phyloP scores from a whole-genome alignment of 1,284 basidiomycete species.

The Marasmius sp. region DNA sequence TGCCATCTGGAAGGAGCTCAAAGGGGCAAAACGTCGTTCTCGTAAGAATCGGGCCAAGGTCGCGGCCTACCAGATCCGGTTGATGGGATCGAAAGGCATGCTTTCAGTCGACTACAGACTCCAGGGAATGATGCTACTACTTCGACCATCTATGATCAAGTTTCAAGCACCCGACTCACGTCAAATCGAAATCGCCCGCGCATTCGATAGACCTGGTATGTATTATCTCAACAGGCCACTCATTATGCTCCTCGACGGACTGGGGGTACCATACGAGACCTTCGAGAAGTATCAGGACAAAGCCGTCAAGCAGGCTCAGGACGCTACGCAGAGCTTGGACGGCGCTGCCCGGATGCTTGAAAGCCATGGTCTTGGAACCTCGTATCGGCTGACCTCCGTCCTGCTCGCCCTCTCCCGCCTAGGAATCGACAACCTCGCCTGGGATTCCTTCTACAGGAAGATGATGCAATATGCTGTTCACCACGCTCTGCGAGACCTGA shows the following conservation, averaged over 20 bases:
- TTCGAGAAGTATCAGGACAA: constrained; percentile 52
- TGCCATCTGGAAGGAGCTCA: constrained; percentile 48
- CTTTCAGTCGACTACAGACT: constrained; percentile 55
- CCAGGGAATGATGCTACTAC: constrained; percentile 41
- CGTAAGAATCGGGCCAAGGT: constrained; percentile 37
- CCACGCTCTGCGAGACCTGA: constrained; percentile 64
- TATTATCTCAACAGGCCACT: constrained; percentile 48
- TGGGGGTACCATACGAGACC: constrained; percentile 37
- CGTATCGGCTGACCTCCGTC: constrained; percentile 39
- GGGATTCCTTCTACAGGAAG: constrained; percentile 50
- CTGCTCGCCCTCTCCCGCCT: constrained; percentile 36
- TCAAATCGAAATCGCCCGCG: constrained; percentile 58
- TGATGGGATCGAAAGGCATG: constrained; percentile 65
- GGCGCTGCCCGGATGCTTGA: constrained; percentile 49
- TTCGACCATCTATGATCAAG: constrained; percentile 64
- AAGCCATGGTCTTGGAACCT: constrained; percentile 39
- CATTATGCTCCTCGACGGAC: constrained; percentile 45
- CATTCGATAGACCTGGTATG: constrained; percentile 7
- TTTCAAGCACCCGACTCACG: constrained; percentile 48
- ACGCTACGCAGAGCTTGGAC: constrained; percentile 41
- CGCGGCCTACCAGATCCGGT: constrained; percentile 60
- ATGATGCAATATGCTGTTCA: constrained; percentile 53
- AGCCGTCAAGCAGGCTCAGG: constrained; percentile 48
- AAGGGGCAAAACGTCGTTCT: constrained; percentile 37
- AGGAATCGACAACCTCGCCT: constrained; percentile 26